A percentile compares a stretch with the other conserved stretches of the same genome.
phyloP scores from a whole-genome alignment of 208 protist genomes.

The Leishmania mexicana region DNA sequence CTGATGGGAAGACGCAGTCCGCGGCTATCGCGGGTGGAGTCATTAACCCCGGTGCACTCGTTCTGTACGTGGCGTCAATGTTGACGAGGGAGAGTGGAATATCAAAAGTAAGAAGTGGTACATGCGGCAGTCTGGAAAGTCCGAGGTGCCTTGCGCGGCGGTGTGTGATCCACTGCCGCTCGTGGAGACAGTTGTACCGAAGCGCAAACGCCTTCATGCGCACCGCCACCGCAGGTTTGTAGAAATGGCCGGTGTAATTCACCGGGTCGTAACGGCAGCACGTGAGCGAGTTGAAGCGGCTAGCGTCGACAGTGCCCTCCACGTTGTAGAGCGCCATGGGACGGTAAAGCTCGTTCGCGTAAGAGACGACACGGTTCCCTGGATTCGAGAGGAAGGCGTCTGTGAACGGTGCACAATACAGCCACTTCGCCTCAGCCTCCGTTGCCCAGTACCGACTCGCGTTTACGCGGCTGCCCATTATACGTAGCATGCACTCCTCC shows the following conservation, averaged over 20 bases:
- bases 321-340: conserved; percentile 59
- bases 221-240: conserved; percentile 43
- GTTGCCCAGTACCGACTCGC: conserved; percentile 69
- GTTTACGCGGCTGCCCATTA: neutral
- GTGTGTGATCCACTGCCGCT: conserved; percentile 55
- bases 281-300: conserved; percentile 32
- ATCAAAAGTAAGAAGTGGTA: neutral
- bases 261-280: conserved; percentile 70
- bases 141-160: conserved; percentile 6
- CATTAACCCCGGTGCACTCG: neutral
- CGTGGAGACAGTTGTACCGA: conserved; percentile 48
- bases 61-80: neutral
- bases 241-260: conserved; percentile 53
- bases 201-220: conserved; percentile 66
- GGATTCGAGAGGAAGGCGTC: conserved; percentile 26
- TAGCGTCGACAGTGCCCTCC: conserved; percentile 32
- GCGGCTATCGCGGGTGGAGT: neutral
- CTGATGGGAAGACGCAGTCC: neutral
- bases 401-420: conserved; percentile 52
- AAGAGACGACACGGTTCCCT: conserved; percentile 9
- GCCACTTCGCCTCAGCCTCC: conserved; percentile 49
- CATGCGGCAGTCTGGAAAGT: neutral
- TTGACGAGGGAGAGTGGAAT: neutral
- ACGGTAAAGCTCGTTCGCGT: conserved; percentile 3
- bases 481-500: conserved; percentile 24